Percentiles rank a stretch among this genome's conserved stretches.
These are phyloP conservation scores for Euphorbia pulcherrima DNA, from an alignment of 345 rosid genomes.

Conservation along the genomic window DNA sequence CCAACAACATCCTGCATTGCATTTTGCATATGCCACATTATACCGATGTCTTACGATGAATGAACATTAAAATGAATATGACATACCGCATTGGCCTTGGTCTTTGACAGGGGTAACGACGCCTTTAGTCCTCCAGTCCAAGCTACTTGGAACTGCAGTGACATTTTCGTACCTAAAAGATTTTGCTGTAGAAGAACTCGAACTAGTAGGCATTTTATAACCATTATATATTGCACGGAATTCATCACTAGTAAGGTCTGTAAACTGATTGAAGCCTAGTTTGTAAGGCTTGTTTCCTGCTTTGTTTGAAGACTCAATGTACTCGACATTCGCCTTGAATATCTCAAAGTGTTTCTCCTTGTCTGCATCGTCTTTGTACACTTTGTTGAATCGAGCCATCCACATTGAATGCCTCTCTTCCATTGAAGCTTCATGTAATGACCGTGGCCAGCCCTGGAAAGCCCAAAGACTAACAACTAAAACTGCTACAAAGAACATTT, in stretches of 20 bases:
- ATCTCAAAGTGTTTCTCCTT: slow-evolving; percentile 30
- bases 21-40: too few species aligned
- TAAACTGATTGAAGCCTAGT: slow-evolving; percentile 41
- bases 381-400: slow-evolving; percentile 34
- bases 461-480: slow-evolving; percentile 17
- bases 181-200: not conserved
- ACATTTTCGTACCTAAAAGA: slow-evolving; percentile 26
- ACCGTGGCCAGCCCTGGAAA: slow-evolving; percentile 20
- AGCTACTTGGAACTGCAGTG: slow-evolving; percentile 20
- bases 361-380: slow-evolving; percentile 29
- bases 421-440: slow-evolving; percentile 23
- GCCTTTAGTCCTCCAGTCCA: slow-evolving; percentile 46
- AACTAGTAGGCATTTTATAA: slow-evolving; percentile 9
- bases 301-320: slow-evolving; percentile 36
- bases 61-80: not conserved
- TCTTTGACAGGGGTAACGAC: slow-evolving; percentile 38
- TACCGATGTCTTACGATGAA: not conserved
- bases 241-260: slow-evolving; percentile 48
- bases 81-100: slow-evolving; percentile 47
- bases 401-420: slow-evolving; percentile 27
- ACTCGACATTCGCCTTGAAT: slow-evolving; percentile 43
- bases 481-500: not conserved
- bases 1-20: slow-evolving; percentile 57
- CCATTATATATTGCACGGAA: slow-evolving; percentile 36
- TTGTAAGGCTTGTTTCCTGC: slow-evolving; percentile 20